Base-by-base conservation (phyloP, 768 basidiomycete genomes). In the Termitomyces sp. region DNA sequence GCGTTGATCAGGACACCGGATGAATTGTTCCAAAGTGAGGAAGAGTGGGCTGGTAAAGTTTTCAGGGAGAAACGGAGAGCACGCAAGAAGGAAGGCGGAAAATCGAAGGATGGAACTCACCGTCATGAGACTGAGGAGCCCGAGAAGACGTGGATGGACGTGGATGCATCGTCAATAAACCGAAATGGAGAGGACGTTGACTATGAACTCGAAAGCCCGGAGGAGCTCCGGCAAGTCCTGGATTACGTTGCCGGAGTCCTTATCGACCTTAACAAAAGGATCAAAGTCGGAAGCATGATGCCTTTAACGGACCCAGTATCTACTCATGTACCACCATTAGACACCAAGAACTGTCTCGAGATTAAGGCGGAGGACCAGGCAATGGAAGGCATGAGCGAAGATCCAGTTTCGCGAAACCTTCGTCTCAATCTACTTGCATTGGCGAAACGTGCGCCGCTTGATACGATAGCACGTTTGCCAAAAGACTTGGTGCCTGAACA, bases 371-470 rank as follows among this genome's bases (percentile, higher is more conserved):
- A 55, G 52, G 47, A 35, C 16, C 20, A 35, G 30, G 22, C 2
- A 51, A 32, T 14, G 1, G 50, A 38, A 22, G 11, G 1, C 3
- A 9, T 43, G 11, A 56, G 36, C 20, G 86, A 87, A 66, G 81
- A 86, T 55, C 74, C 79, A 2, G 62, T 74, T 18, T 49, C 85
- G 64, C 79, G 80, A 54, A 79, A 84, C 54, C 72, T 91, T 50
- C 79, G 90, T 40, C 73, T 92, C 61, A 91, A 90, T 66, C 74
- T 92, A 30, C 77, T 92, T 28, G 88, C 89, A 2, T 75, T 92
- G 35, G 86, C 87, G 56, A 90, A 90, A 66, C 80, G 88, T 6
- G 88, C 88, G 10, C 90, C 90, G 1, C 66, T 90, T 59, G 86
- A 89, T 63, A 83, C 79, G 57, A 86, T 90, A 54, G 85, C 84